Percentiles rank a stretch among this genome's conserved stretches.
Conservation (phyloP, 2,329 filamentous ascomycete genomes). For the Penicillium capsulatum region DNA sequence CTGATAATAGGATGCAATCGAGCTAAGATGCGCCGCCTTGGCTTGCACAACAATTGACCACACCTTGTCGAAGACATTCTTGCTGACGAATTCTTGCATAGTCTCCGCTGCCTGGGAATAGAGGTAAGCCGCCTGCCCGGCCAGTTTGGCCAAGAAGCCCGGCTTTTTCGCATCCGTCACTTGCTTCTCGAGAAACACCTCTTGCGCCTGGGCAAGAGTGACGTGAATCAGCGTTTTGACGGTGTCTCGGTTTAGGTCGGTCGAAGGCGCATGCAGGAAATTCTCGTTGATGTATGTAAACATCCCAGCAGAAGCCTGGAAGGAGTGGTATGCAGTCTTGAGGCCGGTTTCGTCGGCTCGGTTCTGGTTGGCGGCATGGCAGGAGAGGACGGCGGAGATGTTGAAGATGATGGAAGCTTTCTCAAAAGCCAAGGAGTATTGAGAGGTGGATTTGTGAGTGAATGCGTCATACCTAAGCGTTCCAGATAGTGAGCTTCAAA, state of each 20-base stretch:
- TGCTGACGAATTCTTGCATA: constrained; percentile 85
- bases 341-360: constrained; percentile 86
- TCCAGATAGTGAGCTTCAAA: constrained; percentile 4
- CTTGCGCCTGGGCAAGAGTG: constrained; percentile 92
- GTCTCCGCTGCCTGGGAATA: constrained; percentile 86
- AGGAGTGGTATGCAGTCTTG: constrained; percentile 96
- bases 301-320: constrained; percentile 97
- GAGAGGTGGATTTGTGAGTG: constrained; percentile 93
- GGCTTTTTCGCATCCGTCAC: constrained; percentile 88
- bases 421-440: constrained; percentile 95
- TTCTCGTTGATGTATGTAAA: constrained; percentile 99
- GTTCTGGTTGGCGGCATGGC: constrained; percentile 89
- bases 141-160: constrained; percentile 84
- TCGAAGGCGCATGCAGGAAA: constrained; percentile 92
- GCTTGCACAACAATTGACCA: constrained; percentile 70
- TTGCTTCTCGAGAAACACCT: constrained; percentile 97
- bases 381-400: constrained; percentile 93
- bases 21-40: constrained; percentile 78
- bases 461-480: constrained; percentile 90
- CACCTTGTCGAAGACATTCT: constrained; percentile 87
- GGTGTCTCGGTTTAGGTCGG: constrained; percentile 91
- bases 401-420: constrained; percentile 99
- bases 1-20: constrained; percentile 89
- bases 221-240: constrained; percentile 91
- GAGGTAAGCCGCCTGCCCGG: constrained; percentile 82